Conservation (phyloP, 2,329 filamentous ascomycete genomes). For the Aspergillus luchuensis region DNA sequence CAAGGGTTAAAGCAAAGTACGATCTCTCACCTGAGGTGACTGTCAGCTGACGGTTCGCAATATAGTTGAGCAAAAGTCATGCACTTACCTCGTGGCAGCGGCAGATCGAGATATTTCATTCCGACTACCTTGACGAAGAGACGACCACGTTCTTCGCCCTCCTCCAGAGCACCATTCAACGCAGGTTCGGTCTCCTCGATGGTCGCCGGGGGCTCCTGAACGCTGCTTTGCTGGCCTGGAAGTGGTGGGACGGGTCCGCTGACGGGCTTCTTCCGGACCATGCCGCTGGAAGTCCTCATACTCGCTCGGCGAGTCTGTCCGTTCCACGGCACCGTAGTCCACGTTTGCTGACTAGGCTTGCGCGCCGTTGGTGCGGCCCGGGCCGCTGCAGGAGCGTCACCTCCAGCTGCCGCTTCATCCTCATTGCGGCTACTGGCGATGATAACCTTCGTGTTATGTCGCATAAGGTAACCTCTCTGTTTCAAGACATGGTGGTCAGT, state of each 20-base stretch:
- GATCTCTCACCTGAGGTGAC: constrained; percentile 71
- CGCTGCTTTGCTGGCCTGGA: constrained; percentile 84
- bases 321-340: constrained; percentile 98
- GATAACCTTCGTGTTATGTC: constrained; percentile 96
- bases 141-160: constrained; percentile 82
- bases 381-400: constrained; percentile 30
- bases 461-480: constrained; percentile 98
- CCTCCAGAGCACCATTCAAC: constrained; percentile 64
- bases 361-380: constrained; percentile 69
- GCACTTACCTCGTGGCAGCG: constrained; percentile 79
- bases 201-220: constrained; percentile 61
- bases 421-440: constrained; percentile 78
- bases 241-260: constrained; percentile 75
- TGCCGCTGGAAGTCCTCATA: constrained; percentile 59
- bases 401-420: constrained; percentile 47
- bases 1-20: constrained; percentile 94
- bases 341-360: constrained; percentile 80
- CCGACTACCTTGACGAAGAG: constrained; percentile 99
- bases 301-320: constrained; percentile 71
- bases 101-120: constrained; percentile 91
- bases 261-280: constrained; percentile 61
- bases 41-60: constrained; percentile 27
- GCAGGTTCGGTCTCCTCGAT: constrained; percentile 69
- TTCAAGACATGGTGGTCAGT: constrained; percentile 65
- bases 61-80: neutral